Conservation (phyloP, 176 grass and related monocot genomes). For the Melocanna baccifera region DNA sequence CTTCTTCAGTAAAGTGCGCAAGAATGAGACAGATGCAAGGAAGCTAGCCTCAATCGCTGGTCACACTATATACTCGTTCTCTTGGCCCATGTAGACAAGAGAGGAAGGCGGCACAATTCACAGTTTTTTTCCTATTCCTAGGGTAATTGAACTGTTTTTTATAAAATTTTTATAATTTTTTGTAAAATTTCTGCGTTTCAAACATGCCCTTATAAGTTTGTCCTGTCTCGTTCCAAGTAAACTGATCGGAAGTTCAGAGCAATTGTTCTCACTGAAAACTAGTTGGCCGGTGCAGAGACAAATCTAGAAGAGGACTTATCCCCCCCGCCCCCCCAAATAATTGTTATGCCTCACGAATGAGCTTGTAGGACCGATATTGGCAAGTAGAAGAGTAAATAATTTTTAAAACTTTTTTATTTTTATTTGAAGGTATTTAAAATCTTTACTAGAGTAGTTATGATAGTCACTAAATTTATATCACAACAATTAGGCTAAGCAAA, state of each 20-base stretch:
- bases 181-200: too few relatives aligned
- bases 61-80: neutral
- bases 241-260: neutral
- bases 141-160: too few relatives aligned
- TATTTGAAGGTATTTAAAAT: too few relatives aligned
- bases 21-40: neutral
- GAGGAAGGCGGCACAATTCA: neutral
- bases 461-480: too few relatives aligned
- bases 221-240: neutral
- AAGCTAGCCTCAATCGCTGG: neutral
- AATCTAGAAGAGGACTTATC: neutral
- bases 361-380: too few relatives aligned
- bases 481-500: too few relatives aligned
- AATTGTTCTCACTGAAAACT: neutral
- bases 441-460: too few relatives aligned
- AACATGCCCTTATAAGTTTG: too few relatives aligned
- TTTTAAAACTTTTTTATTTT: too few relatives aligned
- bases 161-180: too few relatives aligned
- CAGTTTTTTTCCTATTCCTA: too few relatives aligned
- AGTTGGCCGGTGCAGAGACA: neutral
- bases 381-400: too few relatives aligned
- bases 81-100: neutral
- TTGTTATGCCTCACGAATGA: neutral
- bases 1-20: neutral
- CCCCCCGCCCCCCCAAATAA: neutral